These are phyloP conservation scores for Adiantum capillusveneris DNA, from an alignment of 75 land plant species.

Conservation along the genomic window DNA sequence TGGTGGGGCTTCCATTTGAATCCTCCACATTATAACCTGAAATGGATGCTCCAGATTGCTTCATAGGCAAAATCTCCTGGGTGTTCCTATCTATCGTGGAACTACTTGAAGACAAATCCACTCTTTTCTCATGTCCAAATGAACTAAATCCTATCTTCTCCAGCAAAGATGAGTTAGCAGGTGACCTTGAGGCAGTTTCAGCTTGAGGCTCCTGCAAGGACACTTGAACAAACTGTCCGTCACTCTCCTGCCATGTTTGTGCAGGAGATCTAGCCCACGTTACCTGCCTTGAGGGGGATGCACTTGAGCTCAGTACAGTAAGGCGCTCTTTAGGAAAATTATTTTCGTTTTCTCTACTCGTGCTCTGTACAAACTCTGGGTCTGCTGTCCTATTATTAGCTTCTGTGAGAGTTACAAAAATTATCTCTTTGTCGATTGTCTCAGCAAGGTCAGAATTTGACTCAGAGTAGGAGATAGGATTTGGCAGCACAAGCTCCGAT, in stretches of 20 bases:
- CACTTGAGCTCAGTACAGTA: background rate
- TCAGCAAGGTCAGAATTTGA: background rate
- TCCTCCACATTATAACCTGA: background rate
- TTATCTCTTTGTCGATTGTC: background rate
- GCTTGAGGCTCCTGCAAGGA: slow-evolving; percentile 38
- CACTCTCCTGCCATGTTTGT: slow-evolving; percentile 6
- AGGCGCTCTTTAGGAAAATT: background rate
- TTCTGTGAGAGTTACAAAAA: background rate
- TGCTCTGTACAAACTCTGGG: background rate
- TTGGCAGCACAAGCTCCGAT: background rate
- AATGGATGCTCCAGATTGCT: too few species aligned
- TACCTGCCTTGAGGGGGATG: background rate
- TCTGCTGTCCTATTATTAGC: background rate
- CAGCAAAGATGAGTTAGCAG: background rate
- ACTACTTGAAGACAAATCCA: background rate
- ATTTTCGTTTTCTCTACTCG: too few species aligned
- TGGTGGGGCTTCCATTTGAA: slow-evolving; percentile 7
- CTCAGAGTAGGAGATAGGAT: background rate
- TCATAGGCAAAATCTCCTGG: background rate
- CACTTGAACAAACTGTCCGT: slow-evolving; percentile 13
- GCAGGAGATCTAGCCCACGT: slow-evolving; percentile 21
- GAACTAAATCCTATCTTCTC: background rate
- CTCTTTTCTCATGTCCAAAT: slow-evolving; percentile 1
- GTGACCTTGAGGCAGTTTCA: background rate
- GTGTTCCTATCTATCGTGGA: background rate